Evolutionary conservation across 768 basidiomycete species (phyloP), one percentile per base, ranked within the genome.

Genomic region (Podaxis pistillaris): DNA sequence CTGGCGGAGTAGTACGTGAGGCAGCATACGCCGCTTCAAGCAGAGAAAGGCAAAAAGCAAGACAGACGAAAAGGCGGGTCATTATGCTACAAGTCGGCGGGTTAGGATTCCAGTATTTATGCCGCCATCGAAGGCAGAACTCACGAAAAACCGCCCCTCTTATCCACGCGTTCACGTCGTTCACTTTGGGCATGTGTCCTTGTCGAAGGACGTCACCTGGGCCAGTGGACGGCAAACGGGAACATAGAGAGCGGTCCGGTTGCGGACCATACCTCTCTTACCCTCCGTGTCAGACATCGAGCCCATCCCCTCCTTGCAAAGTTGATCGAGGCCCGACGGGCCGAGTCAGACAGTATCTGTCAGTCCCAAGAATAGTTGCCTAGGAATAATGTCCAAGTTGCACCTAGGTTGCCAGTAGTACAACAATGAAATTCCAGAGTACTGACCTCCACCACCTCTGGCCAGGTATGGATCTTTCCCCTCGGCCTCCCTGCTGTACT

Each of bases 1-100:
- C 63, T 1, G 81, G 81, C 2, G 81, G 81, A 0, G 74, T 71
- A 4, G 79, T 81, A 4, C 80, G 74, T 1, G 76, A 72, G 11
- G 73, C 73, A 28, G 71, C 76, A 19, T 74, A 54, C 1, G 6
- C 67, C 2, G n/a, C 54, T 13, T 56, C 53, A 50, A 62, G 44
- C 9, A 51, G 22, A 13, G 53, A 37, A 36, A 62, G n/a, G 26
- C 13, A 40, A 17, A 56, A 4, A n/a, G 44, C 47, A 17, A 62
- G 11, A 24, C 6, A 56, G 46, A 46, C 37, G 15, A 50, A 40
- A 8, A 62, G 37, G 28, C 53, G 55, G 36, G 17, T 5, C 61
- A 62, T 62, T 37, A n/a, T 28, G 24, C 0, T 30, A 11, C 13
- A 44, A 22, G 36, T 60, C 1, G 37, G 4, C 9, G 38, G 7